A percentile compares a stretch with the other conserved stretches of the same genome.
These are phyloP conservation scores for Boletales sp. DNA, from an alignment of 768 basidiomycete species.

Conservation along the genomic window DNA sequence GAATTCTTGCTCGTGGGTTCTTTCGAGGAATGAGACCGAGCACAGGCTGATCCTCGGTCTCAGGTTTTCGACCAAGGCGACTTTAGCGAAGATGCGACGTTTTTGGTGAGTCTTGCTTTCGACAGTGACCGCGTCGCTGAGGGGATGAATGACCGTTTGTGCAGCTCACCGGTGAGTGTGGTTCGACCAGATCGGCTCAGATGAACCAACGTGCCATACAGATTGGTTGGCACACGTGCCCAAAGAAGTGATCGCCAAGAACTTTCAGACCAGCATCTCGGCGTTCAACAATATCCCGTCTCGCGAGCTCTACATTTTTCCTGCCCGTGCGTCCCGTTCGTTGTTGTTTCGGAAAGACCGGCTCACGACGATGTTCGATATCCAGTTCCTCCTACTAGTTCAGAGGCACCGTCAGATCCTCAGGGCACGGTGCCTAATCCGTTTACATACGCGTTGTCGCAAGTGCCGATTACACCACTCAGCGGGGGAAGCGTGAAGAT, in stretches of 20 bases:
- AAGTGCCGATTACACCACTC: conserved; percentile 38
- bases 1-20: conserved; percentile 45
- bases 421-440: conserved; percentile 42
- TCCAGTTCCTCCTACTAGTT: conserved; percentile 34
- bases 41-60: neutral
- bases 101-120: conserved; percentile 27
- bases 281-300: conserved; percentile 52
- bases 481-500: conserved; percentile 56
- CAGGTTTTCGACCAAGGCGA: conserved; percentile 32
- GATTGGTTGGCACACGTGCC: conserved; percentile 65
- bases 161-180: conserved; percentile 25
- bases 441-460: conserved; percentile 49
- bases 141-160: neutral
- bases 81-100: conserved; percentile 53
- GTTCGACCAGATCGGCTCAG: neutral
- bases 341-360: neutral
- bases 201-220: neutral
- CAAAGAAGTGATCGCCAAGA: conserved; percentile 53
- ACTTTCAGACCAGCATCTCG: conserved; percentile 45
- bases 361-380: neutral
- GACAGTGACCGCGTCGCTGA: neutral
- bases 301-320: conserved; percentile 51
- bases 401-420: conserved; percentile 30
- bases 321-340: conserved; percentile 22
- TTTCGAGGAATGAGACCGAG: neutral